A percentile compares a stretch with the other conserved stretches of the same genome.
These are phyloP conservation scores for Favolaschia claudopus DNA, from an alignment of 768 basidiomycete species.

Conservation along the genomic window DNA sequence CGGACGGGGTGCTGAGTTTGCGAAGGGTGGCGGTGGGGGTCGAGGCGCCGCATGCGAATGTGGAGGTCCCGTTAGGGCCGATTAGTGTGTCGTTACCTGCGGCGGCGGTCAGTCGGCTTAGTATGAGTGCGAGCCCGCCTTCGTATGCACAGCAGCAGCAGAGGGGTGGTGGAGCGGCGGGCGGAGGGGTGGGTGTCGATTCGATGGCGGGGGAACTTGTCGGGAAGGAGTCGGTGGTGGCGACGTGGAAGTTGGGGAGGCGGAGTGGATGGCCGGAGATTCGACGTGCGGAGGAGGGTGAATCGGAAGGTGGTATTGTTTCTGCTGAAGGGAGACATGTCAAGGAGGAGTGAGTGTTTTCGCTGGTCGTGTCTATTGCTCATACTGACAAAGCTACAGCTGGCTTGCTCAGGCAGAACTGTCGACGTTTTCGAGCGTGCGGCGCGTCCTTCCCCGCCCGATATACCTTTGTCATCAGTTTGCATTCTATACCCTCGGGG, in stretches of 20 bases:
- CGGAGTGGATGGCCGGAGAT: conserved; percentile 62
- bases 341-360: conserved; percentile 44
- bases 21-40: conserved; percentile 53
- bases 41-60: conserved; percentile 43
- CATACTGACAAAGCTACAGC: conserved; percentile 42
- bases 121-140: conserved; percentile 57
- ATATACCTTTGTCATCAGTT: conserved; percentile 90
- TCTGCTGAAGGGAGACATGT: background rate
- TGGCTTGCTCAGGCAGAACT: conserved; percentile 85
- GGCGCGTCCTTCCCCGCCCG: conserved; percentile 69
- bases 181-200: background rate
- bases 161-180: conserved; percentile 25
- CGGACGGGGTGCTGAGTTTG: conserved; percentile 61
- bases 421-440: conserved; percentile 70
- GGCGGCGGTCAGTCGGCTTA: conserved; percentile 47
- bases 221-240: conserved; percentile 52
- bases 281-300: conserved; percentile 38
- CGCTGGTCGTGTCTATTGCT: conserved; percentile 1
- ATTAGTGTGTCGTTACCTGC: conserved; percentile 65
- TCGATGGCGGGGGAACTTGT: conserved; percentile 40
- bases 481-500: conserved; percentile 75
- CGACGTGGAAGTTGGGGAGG: conserved; percentile 71
- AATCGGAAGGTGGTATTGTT: conserved; percentile 3
- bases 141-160: conserved; percentile 46
- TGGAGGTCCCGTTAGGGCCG: conserved; percentile 30